A percentile compares a stretch with the other conserved stretches of the same genome.
phyloP scores from a whole-genome alignment of 495 filamentous ascomycete species.

The Daldinia concentrica region DNA sequence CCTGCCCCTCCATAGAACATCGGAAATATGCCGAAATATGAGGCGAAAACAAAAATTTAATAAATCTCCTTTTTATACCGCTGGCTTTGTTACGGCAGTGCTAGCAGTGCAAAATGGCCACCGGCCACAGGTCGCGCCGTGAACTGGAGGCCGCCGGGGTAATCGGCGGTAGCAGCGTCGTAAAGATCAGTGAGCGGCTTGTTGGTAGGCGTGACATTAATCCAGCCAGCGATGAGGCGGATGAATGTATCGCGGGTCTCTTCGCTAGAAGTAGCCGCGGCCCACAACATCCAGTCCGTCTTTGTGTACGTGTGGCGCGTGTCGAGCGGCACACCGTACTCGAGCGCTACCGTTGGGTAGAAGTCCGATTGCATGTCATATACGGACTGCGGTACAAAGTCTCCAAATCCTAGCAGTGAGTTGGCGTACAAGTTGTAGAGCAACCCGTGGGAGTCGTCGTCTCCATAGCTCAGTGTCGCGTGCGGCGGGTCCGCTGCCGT shows the following conservation, averaged over 20 bases:
- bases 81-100: constrained; percentile 53
- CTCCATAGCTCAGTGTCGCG: constrained; percentile 71
- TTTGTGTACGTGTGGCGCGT: constrained; percentile 87
- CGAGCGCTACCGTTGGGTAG: constrained; percentile 77
- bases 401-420: constrained; percentile 71
- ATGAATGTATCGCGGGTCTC: constrained; percentile 73
- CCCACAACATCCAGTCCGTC: constrained; percentile 88
- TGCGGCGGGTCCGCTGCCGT: constrained; percentile 71
- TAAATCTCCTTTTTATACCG: not conserved
- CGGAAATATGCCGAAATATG: not conserved
- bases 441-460: constrained; percentile 63
- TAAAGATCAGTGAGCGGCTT: constrained; percentile 83
- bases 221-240: constrained; percentile 74
- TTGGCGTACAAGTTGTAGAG: constrained; percentile 92
- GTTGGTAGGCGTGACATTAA: constrained; percentile 77
- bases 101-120: constrained; percentile 82
- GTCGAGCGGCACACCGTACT: constrained; percentile 86
- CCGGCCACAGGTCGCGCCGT: constrained; percentile 83
- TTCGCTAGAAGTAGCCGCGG: constrained; percentile 72
- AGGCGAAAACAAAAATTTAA: not conserved
- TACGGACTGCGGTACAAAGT: constrained; percentile 72
- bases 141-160: constrained; percentile 70
- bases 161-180: constrained; percentile 69
- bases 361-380: constrained; percentile 83
- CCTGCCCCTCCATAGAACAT: not conserved